A percentile compares a stretch with the other conserved stretches of the same genome.
phyloP scores from a whole-genome alignment of 371 early-diverging fungal species.

The Syncephalastrum monosporum region DNA sequence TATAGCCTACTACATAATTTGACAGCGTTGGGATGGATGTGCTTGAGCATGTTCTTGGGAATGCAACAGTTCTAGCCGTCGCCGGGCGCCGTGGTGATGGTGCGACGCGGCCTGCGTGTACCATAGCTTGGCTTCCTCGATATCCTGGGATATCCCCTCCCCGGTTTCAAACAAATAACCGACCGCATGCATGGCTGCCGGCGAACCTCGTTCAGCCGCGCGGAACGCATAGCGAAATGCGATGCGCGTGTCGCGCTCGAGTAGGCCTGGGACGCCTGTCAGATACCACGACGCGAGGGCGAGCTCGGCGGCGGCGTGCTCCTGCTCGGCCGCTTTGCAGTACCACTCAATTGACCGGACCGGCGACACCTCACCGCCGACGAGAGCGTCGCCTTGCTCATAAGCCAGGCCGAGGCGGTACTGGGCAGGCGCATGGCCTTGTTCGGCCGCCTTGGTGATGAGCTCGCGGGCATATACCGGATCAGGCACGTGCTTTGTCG shows the following conservation, averaged over 20 bases:
- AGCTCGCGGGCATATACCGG: constrained; percentile 83
- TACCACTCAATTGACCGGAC: constrained; percentile 93
- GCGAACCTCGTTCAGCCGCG: constrained; percentile 74
- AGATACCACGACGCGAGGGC: constrained; percentile 89
- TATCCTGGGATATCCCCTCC: constrained; percentile 64
- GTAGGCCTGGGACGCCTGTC: constrained; percentile 59
- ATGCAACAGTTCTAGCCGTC: constrained; percentile 64
- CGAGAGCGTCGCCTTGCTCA: constrained; percentile 76
- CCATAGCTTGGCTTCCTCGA: constrained; percentile 74
- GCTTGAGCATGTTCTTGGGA: constrained; percentile 31
- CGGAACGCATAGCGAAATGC: constrained; percentile 79
- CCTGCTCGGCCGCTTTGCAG: constrained; percentile 86
- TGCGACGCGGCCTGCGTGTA: constrained; percentile 70
- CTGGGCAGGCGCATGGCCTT: constrained; percentile 92
- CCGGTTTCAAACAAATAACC: constrained; percentile 84
- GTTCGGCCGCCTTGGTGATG: constrained; percentile 85
- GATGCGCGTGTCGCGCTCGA: constrained; percentile 73
- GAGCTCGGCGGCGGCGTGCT: constrained; percentile 75
- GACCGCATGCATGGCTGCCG: constrained; percentile 83
- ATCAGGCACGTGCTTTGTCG: constrained; percentile 68
- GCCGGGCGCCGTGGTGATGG: constrained; percentile 68
- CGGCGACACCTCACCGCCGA: constrained; percentile 83
- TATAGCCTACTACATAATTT: background rate
- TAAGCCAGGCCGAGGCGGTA: constrained; percentile 89
- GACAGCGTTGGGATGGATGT: background rate